A percentile compares a stretch with the other conserved stretches of the same genome.
phyloP scores from a whole-genome alignment of 345 rosid species.

The Clausena lansium region DNA sequence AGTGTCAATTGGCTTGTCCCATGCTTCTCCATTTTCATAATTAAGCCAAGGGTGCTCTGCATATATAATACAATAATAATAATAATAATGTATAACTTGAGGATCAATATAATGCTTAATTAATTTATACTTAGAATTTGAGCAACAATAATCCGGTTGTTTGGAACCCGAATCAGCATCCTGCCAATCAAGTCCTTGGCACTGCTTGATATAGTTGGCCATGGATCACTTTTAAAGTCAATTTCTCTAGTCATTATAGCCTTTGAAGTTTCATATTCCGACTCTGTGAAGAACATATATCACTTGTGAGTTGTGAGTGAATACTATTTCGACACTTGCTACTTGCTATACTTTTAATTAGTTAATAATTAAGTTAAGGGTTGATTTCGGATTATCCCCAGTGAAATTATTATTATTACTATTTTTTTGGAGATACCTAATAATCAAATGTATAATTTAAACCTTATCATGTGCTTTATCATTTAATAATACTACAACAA shows the following conservation, averaged over 20 bases:
- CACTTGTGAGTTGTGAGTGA: neutral
- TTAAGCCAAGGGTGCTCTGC: constrained; percentile 69
- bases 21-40: constrained; percentile 66
- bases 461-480: too few relatives aligned
- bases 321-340: too few relatives aligned
- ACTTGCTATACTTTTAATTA: too few relatives aligned
- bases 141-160: constrained; percentile 57
- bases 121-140: constrained; percentile 60
- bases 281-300: constrained; percentile 40
- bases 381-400: too few relatives aligned
- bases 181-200: constrained; percentile 76
- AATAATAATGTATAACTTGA: neutral
- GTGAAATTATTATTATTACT: too few relatives aligned
- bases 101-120: neutral
- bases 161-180: constrained; percentile 74
- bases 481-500: too few relatives aligned
- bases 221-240: constrained; percentile 68
- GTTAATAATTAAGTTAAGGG: too few relatives aligned
- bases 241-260: constrained; percentile 67
- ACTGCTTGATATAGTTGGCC: constrained; percentile 72
- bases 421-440: too few relatives aligned
- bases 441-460: too few relatives aligned
- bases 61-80: too few relatives aligned
- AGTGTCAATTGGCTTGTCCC: constrained; percentile 83
- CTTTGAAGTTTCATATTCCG: constrained; percentile 66